Base-by-base conservation (phyloP, 2,329 filamentous ascomycete genomes). In the Tricladium varicosporioides region DNA sequence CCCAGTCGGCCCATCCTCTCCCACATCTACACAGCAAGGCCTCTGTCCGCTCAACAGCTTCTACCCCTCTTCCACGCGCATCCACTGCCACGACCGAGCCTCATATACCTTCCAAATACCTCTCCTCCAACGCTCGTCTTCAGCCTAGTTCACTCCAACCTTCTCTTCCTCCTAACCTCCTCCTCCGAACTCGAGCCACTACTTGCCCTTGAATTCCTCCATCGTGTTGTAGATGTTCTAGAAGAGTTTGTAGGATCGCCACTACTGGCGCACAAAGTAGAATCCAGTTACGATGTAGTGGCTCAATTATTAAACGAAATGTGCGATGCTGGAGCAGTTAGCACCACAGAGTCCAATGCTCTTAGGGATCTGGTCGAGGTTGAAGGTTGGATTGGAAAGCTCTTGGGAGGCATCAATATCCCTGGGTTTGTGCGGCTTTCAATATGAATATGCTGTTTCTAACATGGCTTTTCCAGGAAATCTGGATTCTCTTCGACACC, bases 171-270 rank as follows among this genome's bases (percentile, higher is more conserved):
- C 50, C 86, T 91, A 11, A 92, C 93, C 0, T 84, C 87, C n/a
- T 92, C 91, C 40, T 81, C 84, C 56, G 94, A 99, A 71, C 87
- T 89, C 51, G 92, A 97, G 69, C 92, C 94, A 7, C 82, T 99
- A 7, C 84, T 96, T 5, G 87, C 92, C 42, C 86, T 97, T 62
- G 93, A 97, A 75, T 97, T 97, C 73, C 82, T 99, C 42, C 93
- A 97, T 78, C 88, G 94, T 63, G 83, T 96, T 31, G 85, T 96
- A 69, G 94, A 99, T 78, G 87, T 89, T 11, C 82, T 99, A 33
- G 93, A 97, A 75, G 93, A 97, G 70, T 97, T 97, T 71, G 80
- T 99, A 7, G 92, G 93, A 57, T 86, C 91, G 47, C 94, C 94
- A 13, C 76, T 99, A 49, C 78, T 97, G 56, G 87, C 92, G 16